phyloP scores from a whole-genome alignment of 495 filamentous ascomycete genomes.

The Bathelium albidoporum region DNA sequence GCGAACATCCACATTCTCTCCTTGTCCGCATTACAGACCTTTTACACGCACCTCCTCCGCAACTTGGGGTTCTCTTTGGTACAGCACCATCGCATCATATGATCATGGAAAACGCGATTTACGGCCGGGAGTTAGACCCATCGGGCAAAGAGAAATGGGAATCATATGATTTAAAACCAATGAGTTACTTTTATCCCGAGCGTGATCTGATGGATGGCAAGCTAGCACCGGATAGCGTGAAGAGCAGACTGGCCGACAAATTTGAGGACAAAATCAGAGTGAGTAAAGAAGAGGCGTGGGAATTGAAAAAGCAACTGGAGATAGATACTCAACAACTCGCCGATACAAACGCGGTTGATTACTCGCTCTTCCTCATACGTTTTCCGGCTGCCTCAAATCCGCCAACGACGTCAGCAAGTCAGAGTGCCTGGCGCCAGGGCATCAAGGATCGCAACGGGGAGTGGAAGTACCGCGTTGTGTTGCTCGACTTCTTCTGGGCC shows the following conservation, averaged over 20 bases:
- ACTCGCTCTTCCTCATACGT: slow-evolving; percentile 56
- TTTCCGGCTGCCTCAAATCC: slow-evolving; percentile 31
- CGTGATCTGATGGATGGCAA: slow-evolving; percentile 51
- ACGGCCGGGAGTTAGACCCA: slow-evolving; percentile 39
- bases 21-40: slow-evolving; percentile 62
- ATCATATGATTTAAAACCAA: slow-evolving; percentile 60
- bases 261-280: slow-evolving; percentile 56
- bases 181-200: slow-evolving; percentile 62
- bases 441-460: slow-evolving; percentile 47
- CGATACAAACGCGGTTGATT: slow-evolving; percentile 54
- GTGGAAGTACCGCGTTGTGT: slow-evolving; percentile 50
- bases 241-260: slow-evolving; percentile 48
- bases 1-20: slow-evolving; percentile 42
- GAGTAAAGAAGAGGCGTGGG: slow-evolving; percentile 38
- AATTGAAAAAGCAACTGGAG: slow-evolving; percentile 39
- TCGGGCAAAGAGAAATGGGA: slow-evolving; percentile 45
- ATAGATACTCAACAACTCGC: slow-evolving; percentile 51
- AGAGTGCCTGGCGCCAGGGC: slow-evolving; percentile 46
- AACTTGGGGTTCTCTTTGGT: slow-evolving; percentile 45
- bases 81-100: slow-evolving; percentile 55
- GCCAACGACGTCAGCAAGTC: slow-evolving; percentile 16
- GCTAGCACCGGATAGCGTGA: slow-evolving; percentile 48
- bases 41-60: slow-evolving; percentile 41
- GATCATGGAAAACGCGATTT: slow-evolving; percentile 62
- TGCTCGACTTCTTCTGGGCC: slow-evolving; percentile 65